Conservation (phyloP, 768 basidiomycete species). For the Boletus edulis region DNA sequence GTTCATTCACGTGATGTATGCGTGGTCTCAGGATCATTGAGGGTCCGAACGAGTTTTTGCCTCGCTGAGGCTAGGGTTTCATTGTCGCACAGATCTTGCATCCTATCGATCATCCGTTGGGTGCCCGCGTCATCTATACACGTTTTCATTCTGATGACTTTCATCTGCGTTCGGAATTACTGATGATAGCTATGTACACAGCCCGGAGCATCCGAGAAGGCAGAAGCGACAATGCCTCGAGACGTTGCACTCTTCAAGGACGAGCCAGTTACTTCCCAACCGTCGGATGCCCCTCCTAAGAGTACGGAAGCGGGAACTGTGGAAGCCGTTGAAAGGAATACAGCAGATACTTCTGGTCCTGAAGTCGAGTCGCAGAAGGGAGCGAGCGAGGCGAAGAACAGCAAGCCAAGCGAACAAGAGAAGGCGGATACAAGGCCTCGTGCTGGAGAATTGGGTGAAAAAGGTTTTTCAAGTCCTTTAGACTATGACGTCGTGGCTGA, state of each 20-base stretch:
- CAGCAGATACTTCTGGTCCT: neutral
- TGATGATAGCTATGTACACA: slow-evolving; percentile 10
- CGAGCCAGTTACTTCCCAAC: neutral
- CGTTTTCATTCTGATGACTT: neutral
- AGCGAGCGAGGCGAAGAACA: neutral
- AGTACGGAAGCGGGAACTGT: neutral
- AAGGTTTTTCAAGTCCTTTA: slow-evolving; percentile 9
- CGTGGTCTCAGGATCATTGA: neutral
- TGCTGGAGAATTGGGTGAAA: neutral
- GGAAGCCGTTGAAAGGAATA: neutral
- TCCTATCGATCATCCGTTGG: neutral
- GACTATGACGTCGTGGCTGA: neutral
- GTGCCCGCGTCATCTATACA: neutral
- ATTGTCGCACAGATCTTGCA: neutral
- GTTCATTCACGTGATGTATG: neutral
- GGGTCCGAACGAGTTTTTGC: neutral
- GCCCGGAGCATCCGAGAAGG: neutral
- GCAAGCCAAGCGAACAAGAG: neutral
- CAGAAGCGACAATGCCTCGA: neutral
- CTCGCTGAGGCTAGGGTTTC: neutral
- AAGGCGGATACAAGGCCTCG: neutral
- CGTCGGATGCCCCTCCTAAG: neutral
- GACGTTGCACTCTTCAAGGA: neutral
- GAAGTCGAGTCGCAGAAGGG: neutral
- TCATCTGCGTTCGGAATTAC: neutral